Evolutionary conservation across 306 rosid species (phyloP).

Genomic region (Oemleria cerasiformis): DNA sequence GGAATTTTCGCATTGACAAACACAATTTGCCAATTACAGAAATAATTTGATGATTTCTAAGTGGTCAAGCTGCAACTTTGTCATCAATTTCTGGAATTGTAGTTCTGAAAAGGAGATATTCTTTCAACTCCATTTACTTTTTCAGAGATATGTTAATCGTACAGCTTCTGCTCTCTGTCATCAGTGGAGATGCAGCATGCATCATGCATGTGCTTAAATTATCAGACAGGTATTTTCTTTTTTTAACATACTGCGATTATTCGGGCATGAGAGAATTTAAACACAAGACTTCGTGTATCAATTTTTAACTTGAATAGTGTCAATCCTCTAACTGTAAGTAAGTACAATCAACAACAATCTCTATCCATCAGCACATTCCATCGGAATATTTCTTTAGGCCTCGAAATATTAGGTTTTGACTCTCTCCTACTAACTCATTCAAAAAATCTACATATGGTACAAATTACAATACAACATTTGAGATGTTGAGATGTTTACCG

Average conservation of each 20-base stretch:
- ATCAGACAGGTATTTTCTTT: too few species aligned
- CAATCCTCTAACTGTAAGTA: not conserved
- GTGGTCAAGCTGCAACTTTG: not conserved
- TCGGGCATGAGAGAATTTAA: not conserved
- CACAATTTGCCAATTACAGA: not conserved
- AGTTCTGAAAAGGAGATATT: not conserved
- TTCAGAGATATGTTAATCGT: slow-evolving; percentile 11
- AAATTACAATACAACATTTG: slow-evolving; percentile 23
- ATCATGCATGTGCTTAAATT: not conserved
- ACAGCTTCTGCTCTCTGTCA: slow-evolving; percentile 10
- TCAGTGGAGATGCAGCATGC: slow-evolving; percentile 3
- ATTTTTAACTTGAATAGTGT: not conserved
- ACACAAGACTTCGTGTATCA: too few species aligned
- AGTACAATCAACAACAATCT: not conserved
- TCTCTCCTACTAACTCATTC: not conserved
- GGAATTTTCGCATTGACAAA: not conserved
- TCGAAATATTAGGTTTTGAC: not conserved
- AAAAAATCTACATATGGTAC: slow-evolving; percentile 14
- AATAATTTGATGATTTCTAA: not conserved
- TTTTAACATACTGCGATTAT: too few species aligned
- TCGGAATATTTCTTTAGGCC: not conserved
- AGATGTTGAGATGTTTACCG: slow-evolving; percentile 20
- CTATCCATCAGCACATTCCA: not conserved
- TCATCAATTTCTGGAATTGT: not conserved
- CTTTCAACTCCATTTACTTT: not conserved